Evolutionary conservation across 2,329 filamentous ascomycete species (phyloP).

Genomic region (Aspergillus piperis): DNA sequence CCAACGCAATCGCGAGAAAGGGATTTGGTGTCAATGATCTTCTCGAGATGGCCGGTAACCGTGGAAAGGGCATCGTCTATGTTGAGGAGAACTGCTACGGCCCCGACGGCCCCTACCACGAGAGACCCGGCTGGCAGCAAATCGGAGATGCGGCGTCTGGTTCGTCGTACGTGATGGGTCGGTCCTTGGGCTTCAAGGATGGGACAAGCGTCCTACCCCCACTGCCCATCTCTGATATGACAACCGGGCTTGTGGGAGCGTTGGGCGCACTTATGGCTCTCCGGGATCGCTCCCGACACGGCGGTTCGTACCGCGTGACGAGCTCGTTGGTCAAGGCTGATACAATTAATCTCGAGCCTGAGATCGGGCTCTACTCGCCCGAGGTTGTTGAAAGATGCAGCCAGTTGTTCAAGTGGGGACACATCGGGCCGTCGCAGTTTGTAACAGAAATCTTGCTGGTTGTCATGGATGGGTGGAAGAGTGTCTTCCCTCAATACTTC

Average conservation of each 20-base stretch:
- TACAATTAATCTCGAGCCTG: slow-evolving; percentile 30
- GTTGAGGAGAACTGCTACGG: slow-evolving; percentile 56
- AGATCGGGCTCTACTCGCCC: slow-evolving; percentile 26
- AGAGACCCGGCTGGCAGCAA: slow-evolving; percentile 55
- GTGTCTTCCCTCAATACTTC: not conserved
- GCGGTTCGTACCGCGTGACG: slow-evolving; percentile 27
- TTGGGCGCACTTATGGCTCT: slow-evolving; percentile 20
- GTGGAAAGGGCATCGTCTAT: slow-evolving; percentile 51
- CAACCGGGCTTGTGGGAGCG: slow-evolving; percentile 24
- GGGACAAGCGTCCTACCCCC: slow-evolving; percentile 23
- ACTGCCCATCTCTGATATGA: slow-evolving; percentile 28
- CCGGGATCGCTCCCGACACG: slow-evolving; percentile 20
- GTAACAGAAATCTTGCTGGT: not conserved
- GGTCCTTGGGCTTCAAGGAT: slow-evolving; percentile 29
- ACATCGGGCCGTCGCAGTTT: not conserved
- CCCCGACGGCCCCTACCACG: slow-evolving; percentile 48
- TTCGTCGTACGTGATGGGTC: slow-evolving; percentile 41
- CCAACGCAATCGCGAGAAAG: slow-evolving; percentile 40
- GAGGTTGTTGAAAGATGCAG: not conserved
- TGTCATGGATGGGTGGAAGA: slow-evolving; percentile 1
- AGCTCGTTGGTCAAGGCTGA: slow-evolving; percentile 35
- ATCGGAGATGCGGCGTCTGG: slow-evolving; percentile 50
- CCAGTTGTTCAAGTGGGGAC: not conserved
- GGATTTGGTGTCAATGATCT: slow-evolving; percentile 42
- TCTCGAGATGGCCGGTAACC: slow-evolving; percentile 41